These are phyloP conservation scores for Diutina rugosa DNA, from an alignment of 1,139 yeast genomes.

Conservation along the genomic window DNA sequence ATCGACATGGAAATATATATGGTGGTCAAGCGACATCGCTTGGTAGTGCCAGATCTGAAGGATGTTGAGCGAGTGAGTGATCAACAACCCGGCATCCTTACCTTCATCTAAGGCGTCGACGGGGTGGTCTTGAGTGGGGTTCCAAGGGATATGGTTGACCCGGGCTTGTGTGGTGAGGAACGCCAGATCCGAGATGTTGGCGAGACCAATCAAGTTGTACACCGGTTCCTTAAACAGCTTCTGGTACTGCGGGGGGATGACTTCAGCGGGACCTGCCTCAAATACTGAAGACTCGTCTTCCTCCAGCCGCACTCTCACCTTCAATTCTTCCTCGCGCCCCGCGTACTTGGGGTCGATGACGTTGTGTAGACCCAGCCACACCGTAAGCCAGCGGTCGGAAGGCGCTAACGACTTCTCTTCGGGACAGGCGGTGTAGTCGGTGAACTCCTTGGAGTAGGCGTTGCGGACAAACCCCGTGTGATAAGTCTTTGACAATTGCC, in stretches of 20 bases:
- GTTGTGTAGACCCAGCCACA: slow-evolving; percentile 24
- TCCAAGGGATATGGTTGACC: slow-evolving; percentile 31
- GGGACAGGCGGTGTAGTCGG: slow-evolving; percentile 19
- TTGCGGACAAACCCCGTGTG: slow-evolving; percentile 29
- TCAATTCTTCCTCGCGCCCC: neutral
- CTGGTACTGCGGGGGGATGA: slow-evolving; percentile 12
- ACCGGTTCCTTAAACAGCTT: slow-evolving; percentile 11
- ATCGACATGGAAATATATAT: slow-evolving; percentile 27
- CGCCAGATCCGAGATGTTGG: slow-evolving; percentile 27
- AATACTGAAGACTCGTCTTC: neutral
- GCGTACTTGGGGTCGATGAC: neutral
- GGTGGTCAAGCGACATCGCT: slow-evolving; percentile 38
- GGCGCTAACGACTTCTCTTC: slow-evolving; percentile 20
- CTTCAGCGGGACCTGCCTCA: slow-evolving; percentile 4
- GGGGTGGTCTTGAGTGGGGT: slow-evolving; percentile 23
- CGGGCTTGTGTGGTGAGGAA: slow-evolving; percentile 31
- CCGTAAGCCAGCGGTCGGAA: slow-evolving; percentile 29
- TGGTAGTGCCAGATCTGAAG: slow-evolving; percentile 31
- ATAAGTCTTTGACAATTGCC: slow-evolving; percentile 14
- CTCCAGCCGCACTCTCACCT: neutral
- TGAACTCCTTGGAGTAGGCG: slow-evolving; percentile 26
- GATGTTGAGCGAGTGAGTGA: slow-evolving; percentile 23
- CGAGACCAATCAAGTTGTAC: slow-evolving; percentile 26
- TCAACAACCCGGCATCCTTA: slow-evolving; percentile 19
- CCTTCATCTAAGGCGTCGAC: slow-evolving; percentile 19